Evolutionary conservation across 2,329 filamentous ascomycete species (phyloP), one percentile per base, ranked within the genome.

Genomic region (Fusarium austroafricanum): DNA sequence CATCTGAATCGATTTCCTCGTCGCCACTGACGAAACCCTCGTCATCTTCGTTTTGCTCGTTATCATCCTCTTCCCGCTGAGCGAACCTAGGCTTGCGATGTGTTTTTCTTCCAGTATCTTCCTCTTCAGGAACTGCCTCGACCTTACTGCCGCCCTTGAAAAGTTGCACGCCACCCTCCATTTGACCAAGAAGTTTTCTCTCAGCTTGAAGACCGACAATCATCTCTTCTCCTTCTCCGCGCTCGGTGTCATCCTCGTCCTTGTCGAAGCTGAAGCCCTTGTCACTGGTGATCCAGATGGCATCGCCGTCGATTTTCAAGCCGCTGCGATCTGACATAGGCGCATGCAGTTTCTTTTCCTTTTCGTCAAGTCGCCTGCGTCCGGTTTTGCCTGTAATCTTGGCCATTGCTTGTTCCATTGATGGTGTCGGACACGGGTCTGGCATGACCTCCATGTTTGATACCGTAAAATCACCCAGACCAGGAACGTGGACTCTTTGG

Each of bases 271-370:
- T 96, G 72, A 91, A 91, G 0, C 88, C 89, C 71, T 89, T 90
- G 51, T 90, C 87, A 57, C 87, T 82, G 11, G 88, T 90, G 62
- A 90, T 97, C 82, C 97, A 99, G 37, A 99, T 94, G 10, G 95
- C 94, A 79, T 99, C 96, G 64, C 97, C 97, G 71, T 99, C 96
- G 51, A 99, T 95, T 76, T 98, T 90, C 14, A 99, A 88, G 73
- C 96, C 96, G 69, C 94, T 96, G 33, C 97, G 94, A 79, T 99
- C 96, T 26, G 94, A 97, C 95, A 99, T 98, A 33, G 96, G 96
- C 4, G 96, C 96, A 79, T 97, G 96, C 7, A 99, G 83, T 72
- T 96, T 89, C 81, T 97, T 97, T 76, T 99, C 95, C 80, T 98
- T 99, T 76, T 99, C 96, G 31, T 96, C 96, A 15, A 99, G 82